Percentiles rank a stretch among this genome's conserved stretches.
phyloP scores from a whole-genome alignment of 495 filamentous ascomycete species.

The Achaetomiella virescens region DNA sequence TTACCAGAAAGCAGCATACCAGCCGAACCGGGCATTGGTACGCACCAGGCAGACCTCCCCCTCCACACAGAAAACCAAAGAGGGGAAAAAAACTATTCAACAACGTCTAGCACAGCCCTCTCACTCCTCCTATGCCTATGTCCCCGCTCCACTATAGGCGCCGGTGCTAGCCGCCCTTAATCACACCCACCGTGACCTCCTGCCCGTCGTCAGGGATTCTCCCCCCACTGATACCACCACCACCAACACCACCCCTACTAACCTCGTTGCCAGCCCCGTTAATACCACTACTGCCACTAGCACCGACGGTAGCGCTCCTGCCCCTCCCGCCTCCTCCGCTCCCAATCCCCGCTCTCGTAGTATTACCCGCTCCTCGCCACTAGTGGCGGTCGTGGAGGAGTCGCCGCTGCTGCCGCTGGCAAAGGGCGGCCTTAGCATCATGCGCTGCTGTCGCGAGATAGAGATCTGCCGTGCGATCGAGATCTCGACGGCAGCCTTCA shows the following conservation, averaged over 20 bases:
- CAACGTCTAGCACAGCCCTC: constrained; percentile 40
- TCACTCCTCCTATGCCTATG: constrained; percentile 36
- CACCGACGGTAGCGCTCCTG: neutral
- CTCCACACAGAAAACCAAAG: too few relatives aligned
- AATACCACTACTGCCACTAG: neutral
- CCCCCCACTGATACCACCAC: too few relatives aligned
- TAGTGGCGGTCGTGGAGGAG: too few relatives aligned
- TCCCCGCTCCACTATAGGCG: constrained; percentile 7
- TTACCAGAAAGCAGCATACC: too few relatives aligned
- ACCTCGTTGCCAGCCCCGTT: neutral
- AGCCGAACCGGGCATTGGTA: too few relatives aligned
- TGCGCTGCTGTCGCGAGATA: constrained; percentile 49
- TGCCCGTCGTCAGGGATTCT: too few relatives aligned
- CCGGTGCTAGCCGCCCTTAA: constrained; percentile 1
- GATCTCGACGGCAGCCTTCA: constrained; percentile 47
- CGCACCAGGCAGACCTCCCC: too few relatives aligned
- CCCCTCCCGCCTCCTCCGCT: neutral
- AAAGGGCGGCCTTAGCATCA: constrained; percentile 35
- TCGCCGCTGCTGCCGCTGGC: neutral
- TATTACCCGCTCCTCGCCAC: neutral
- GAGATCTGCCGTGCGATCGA: constrained; percentile 56
- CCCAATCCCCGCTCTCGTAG: neutral
- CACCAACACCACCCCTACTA: neutral
- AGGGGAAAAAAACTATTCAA: neutral
- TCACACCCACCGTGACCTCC: constrained; percentile 1